These are phyloP conservation scores for Rosa multiflora DNA, from an alignment of 306 rosid species.

Conservation along the genomic window DNA sequence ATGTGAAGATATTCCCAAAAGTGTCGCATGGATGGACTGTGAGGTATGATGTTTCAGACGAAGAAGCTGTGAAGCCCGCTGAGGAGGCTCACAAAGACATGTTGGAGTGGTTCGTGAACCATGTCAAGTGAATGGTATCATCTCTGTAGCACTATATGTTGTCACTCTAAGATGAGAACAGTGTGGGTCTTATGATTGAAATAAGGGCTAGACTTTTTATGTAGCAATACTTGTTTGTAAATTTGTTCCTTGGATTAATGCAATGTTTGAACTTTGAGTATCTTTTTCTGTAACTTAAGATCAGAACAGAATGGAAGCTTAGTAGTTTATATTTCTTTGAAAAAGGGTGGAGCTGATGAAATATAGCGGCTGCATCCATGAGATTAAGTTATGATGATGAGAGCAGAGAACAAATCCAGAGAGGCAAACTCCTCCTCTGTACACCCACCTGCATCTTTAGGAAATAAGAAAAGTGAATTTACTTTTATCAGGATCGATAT, in stretches of 20 bases:
- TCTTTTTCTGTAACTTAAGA: not conserved
- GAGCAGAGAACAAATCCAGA: too few relatives aligned
- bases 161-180: not conserved
- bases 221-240: not conserved
- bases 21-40: conserved; percentile 65
- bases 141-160: not conserved
- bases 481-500: too few relatives aligned
- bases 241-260: not conserved
- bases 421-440: too few relatives aligned
- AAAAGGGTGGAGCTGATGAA: not conserved
- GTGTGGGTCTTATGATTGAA: not conserved
- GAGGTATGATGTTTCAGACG: conserved; percentile 48
- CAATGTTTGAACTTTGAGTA: not conserved
- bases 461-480: too few relatives aligned
- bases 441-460: too few relatives aligned
- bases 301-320: not conserved
- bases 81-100: conserved; percentile 63
- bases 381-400: not conserved
- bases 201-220: not conserved
- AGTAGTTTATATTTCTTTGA: not conserved
- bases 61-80: conserved; percentile 47
- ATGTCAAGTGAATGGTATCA: conserved; percentile 34
- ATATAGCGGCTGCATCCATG: not conserved
- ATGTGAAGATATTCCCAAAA: conserved; percentile 58
- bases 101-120: conserved; percentile 58